Evolutionary conservation across 2,329 filamentous ascomycete species (phyloP).

Genomic region (Leptographium flavum): DNA sequence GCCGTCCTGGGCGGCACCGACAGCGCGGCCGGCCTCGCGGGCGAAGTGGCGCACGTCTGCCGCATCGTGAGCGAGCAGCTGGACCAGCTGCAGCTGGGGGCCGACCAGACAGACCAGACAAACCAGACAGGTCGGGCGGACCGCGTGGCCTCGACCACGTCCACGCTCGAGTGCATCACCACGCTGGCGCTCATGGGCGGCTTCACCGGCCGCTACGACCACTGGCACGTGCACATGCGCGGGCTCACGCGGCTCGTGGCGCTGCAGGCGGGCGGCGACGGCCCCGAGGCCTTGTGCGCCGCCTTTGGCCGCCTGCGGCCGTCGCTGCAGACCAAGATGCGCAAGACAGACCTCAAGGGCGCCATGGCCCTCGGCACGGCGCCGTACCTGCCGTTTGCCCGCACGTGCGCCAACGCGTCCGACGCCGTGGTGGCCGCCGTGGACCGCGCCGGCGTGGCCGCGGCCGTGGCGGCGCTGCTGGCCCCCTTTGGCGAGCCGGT

Average conservation of each 20-base stretch:
- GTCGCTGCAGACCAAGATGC: conserved; percentile 9
- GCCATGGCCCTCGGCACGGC: conserved; percentile 16
- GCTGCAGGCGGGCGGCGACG: not conserved
- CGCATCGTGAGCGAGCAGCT: conserved; percentile 11
- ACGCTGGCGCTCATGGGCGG: conserved; percentile 18
- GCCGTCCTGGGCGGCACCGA: conserved; percentile 11
- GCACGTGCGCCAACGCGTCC: conserved; percentile 13
- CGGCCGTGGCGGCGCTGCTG: conserved; percentile 13
- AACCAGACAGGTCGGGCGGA: too few species aligned
- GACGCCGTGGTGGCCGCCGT: conserved; percentile 12
- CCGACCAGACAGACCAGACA: too few species aligned
- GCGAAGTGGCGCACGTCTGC: conserved; percentile 11
- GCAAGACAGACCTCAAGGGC: conserved; percentile 22
- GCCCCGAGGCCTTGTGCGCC: not conserved
- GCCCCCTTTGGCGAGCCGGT: conserved; percentile 2
- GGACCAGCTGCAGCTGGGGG: too few species aligned
- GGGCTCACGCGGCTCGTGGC: conserved; percentile 15
- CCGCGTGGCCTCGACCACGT: too few species aligned
- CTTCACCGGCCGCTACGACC: conserved; percentile 21
- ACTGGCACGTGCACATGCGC: conserved; percentile 24
- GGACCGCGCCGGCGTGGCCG: conserved; percentile 6
- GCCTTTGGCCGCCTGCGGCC: conserved; percentile 6
- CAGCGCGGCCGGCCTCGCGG: conserved; percentile 10
- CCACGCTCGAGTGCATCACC: conserved; percentile 17
- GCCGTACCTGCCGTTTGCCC: conserved; percentile 19